Base-by-base conservation (phyloP, 1,284 basidiomycete genomes). In the Leccinum angustisporum region DNA sequence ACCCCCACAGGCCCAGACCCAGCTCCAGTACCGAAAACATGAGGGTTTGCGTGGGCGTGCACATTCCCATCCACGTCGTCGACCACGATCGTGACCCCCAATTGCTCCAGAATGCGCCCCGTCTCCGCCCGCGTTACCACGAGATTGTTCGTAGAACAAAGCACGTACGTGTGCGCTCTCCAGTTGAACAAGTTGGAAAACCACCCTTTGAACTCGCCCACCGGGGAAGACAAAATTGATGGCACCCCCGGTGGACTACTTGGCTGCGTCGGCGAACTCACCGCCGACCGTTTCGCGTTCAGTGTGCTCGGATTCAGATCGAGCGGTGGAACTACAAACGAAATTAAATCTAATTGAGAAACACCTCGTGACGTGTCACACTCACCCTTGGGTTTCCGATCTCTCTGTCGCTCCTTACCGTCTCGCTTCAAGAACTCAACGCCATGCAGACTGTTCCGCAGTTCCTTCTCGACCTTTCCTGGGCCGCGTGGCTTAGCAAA, bases 131-230 rank as follows among this genome's bases (percentile, higher is more conserved):
- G 83, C 11, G 93, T 92, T 40, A 81, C 79, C 7, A 77, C 73
- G 54, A 88, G 76, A 65, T 88, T 84, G 63, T 89, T 82, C 11
- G 79, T 73, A 2, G 92, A 92, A 71, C 88, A 90, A 18, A 94
- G 78, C n/a, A 87, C 80, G 63, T 85, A 86, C 14, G 81, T 79
- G 70, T 89, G 82, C 36, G 79, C 78, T 65, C 85, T 87, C 88
- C 88, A 91, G 71, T 83, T 86, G 78, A 92, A 92, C 38, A 92
- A 77, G 67, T 87, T 91, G 8, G 89, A 89, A 72, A 92, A 90
- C 90, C 90, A 92, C 50, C 89, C 90, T 69, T 89, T 90, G 75
- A 91, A 86, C 72, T 91, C 88, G 63, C 87, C 86, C n/a, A 89
- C 86, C n/a, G 76, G 75, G 11, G 75, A 73, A 10, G 75, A 62